Percentiles rank a stretch among this genome's conserved stretches.
These are phyloP conservation scores for Scortechinia acanthostroma DNA, from an alignment of 2,329 filamentous ascomycete genomes.

Conservation along the genomic window DNA sequence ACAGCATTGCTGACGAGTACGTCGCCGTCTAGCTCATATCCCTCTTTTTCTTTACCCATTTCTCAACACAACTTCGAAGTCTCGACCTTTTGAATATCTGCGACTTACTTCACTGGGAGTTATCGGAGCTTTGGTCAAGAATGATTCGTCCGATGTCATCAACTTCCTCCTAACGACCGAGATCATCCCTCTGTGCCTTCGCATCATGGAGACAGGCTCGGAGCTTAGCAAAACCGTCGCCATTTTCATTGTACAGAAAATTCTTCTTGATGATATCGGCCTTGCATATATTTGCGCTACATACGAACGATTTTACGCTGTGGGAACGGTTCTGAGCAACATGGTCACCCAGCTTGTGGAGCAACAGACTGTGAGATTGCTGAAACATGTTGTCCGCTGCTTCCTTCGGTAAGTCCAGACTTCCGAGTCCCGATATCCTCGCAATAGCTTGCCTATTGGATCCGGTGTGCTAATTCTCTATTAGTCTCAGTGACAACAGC, in stretches of 20 bases:
- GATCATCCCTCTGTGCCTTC: slow-evolving; percentile 92
- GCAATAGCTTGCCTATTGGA: not conserved
- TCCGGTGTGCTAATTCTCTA: slow-evolving; percentile 3
- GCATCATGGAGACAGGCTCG: slow-evolving; percentile 98
- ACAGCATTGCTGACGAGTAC: too few species aligned
- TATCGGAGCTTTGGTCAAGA: slow-evolving; percentile 95
- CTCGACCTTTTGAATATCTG: slow-evolving; percentile 92
- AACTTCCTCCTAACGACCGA: slow-evolving; percentile 97
- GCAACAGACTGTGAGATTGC: slow-evolving; percentile 86
- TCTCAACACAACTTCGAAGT: slow-evolving; percentile 97
- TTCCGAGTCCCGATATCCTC: too few species aligned
- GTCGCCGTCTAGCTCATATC: slow-evolving; percentile 95
- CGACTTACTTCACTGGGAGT: slow-evolving; percentile 92
- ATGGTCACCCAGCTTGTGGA: slow-evolving; percentile 98
- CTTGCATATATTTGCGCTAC: slow-evolving; percentile 98
- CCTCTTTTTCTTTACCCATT: slow-evolving; percentile 97
- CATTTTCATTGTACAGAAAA: slow-evolving; percentile 99
- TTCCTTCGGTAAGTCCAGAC: slow-evolving; percentile 70
- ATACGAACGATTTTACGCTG: slow-evolving; percentile 96
- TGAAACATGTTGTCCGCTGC: slow-evolving; percentile 96
- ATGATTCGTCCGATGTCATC: slow-evolving; percentile 96
- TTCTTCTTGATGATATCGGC: slow-evolving; percentile 89
- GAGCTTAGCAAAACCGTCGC: slow-evolving; percentile 98
- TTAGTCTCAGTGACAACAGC: slow-evolving; percentile 87
- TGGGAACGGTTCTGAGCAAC: slow-evolving; percentile 93